Percentiles rank a stretch among this genome's conserved stretches.
Conservation (phyloP, 768 basidiomycete species). For the Basidioascus undulatus region DNA sequence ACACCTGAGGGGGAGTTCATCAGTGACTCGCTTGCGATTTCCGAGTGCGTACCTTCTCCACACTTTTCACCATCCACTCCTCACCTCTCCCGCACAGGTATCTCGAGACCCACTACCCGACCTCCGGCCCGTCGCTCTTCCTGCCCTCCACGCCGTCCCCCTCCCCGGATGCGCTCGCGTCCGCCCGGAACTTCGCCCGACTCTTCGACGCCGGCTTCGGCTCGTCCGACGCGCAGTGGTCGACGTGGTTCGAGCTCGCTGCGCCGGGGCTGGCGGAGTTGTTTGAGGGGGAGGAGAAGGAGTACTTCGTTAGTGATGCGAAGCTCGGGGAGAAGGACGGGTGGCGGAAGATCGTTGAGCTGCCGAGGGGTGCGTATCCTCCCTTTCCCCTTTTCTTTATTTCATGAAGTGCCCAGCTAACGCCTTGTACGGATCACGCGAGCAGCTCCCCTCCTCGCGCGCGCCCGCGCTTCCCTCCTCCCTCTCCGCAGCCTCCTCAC, state of each 20-base stretch:
- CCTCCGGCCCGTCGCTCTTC: background rate
- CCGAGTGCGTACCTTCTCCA: background rate
- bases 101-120: constrained; percentile 2
- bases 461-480: background rate
- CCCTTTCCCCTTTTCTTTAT: no score
- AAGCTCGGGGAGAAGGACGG: constrained; percentile 1
- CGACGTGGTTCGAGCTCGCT: constrained; percentile 1
- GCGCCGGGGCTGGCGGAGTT: background rate
- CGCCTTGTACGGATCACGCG: no score
- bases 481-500: background rate
- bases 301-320: constrained; percentile 1
- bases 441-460: background rate
- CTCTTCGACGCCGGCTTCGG: background rate
- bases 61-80: background rate
- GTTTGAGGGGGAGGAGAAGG: no score
- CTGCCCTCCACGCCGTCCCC: constrained; percentile 1
- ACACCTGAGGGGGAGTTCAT: background rate
- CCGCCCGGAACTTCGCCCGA: constrained; percentile 1
- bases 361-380: background rate
- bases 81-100: background rate
- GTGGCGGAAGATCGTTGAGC: background rate
- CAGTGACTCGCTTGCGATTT: constrained; percentile 2
- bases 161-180: background rate
- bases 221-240: constrained; percentile 1
- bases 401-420: no score